phyloP scores from a whole-genome alignment of 805 yeast species.

The Wickerhamiella spandovensis region DNA sequence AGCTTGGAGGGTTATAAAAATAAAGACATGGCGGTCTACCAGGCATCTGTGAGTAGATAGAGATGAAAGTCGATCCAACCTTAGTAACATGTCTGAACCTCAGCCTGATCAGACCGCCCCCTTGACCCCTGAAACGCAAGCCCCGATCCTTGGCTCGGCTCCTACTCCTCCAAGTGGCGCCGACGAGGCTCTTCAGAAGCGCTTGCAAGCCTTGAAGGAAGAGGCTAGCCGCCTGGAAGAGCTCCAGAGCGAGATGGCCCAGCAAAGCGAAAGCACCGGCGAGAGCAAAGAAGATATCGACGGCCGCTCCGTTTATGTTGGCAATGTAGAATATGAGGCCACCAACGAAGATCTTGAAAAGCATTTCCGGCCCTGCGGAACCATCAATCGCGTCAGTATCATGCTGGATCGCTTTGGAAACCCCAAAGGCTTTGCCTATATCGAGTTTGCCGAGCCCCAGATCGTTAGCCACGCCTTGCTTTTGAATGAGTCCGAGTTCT shows the following conservation, averaged over 20 bases:
- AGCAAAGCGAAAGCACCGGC: slow-evolving; percentile 28
- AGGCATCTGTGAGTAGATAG: too few species aligned
- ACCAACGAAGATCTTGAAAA: slow-evolving; percentile 70
- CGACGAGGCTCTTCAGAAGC: not conserved
- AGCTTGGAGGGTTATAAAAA: too few species aligned
- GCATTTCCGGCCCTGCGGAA: slow-evolving; percentile 56
- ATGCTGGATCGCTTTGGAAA: slow-evolving; percentile 58
- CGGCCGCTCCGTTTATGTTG: slow-evolving; percentile 64
- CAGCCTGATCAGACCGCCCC: not conserved
- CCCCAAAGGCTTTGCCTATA: slow-evolving; percentile 79
- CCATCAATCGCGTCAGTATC: slow-evolving; percentile 69
- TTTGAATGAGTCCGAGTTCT: slow-evolving; percentile 50
- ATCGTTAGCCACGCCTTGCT: slow-evolving; percentile 52
- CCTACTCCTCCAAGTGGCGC: not conserved
- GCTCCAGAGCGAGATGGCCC: slow-evolving; percentile 37
- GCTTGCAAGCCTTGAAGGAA: slow-evolving; percentile 34
- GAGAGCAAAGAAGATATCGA: slow-evolving; percentile 57
- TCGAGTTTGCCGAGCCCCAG: slow-evolving; percentile 64
- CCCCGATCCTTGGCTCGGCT: not conserved
- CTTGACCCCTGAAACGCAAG: not conserved
- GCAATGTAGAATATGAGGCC: slow-evolving; percentile 69
- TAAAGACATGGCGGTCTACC: too few species aligned
- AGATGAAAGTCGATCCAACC: too few species aligned
- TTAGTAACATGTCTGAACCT: not conserved
- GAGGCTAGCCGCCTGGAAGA: slow-evolving; percentile 52